Percentiles rank a stretch among this genome's conserved stretches.
Evolutionary conservation across 495 filamentous ascomycete genomes (phyloP).

Genomic region (Gamarada debralockiae): DNA sequence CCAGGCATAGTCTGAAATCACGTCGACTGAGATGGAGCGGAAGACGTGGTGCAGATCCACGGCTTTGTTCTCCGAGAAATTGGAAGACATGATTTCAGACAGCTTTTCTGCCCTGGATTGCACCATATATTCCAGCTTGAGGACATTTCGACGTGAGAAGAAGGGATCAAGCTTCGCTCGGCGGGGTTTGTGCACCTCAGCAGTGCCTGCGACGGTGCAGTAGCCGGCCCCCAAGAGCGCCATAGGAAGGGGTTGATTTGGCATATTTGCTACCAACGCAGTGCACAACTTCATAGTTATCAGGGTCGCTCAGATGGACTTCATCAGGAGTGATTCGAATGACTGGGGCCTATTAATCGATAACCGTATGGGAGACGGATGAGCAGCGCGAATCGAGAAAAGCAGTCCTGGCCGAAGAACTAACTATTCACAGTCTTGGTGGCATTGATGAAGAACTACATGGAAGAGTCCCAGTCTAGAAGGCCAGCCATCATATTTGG

Average conservation of each 20-base stretch:
- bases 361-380: neutral
- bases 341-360: slow-evolving; percentile 31
- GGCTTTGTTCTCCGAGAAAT: slow-evolving; percentile 5
- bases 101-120: slow-evolving; percentile 19
- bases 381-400: too few species aligned
- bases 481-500: too few species aligned
- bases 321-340: slow-evolving; percentile 48
- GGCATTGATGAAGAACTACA: too few species aligned
- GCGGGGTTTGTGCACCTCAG: slow-evolving; percentile 31
- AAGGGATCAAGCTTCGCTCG: slow-evolving; percentile 35
- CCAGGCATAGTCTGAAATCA: slow-evolving; percentile 42
- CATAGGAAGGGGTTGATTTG: slow-evolving; percentile 2
- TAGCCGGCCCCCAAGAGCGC: slow-evolving; percentile 10
- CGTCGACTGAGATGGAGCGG: slow-evolving; percentile 35
- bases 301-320: slow-evolving; percentile 42
- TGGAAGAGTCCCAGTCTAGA: too few species aligned
- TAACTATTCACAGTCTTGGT: too few species aligned
- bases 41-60: slow-evolving; percentile 29
- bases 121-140: slow-evolving; percentile 31
- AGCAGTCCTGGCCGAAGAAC: too few species aligned
- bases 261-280: slow-evolving; percentile 11
- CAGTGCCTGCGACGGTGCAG: slow-evolving; percentile 21
- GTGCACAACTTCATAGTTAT: slow-evolving; percentile 27
- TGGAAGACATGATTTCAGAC: slow-evolving; percentile 9
- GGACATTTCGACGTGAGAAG: slow-evolving; percentile 35